Conservation (phyloP, 2,329 filamentous ascomycete genomes). For the Iodosphaeria phyllophila region DNA sequence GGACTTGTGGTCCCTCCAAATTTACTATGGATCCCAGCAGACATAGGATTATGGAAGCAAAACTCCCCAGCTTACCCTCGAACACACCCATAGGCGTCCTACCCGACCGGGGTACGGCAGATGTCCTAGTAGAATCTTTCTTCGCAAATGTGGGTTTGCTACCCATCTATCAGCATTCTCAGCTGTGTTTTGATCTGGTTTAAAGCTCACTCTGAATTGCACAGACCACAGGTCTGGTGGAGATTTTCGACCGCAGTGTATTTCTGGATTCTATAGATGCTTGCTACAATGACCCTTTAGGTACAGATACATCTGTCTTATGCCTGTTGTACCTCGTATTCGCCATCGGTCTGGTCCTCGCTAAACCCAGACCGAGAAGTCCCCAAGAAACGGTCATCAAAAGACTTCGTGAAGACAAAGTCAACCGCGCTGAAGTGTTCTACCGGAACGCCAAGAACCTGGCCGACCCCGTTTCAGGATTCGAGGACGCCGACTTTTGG, state of each 20-base stretch:
- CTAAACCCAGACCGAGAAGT: slow-evolving; percentile 28
- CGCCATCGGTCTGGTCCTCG: slow-evolving; percentile 41
- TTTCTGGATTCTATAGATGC: slow-evolving; percentile 30
- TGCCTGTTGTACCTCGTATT: slow-evolving; percentile 44
- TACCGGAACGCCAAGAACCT: slow-evolving; percentile 39
- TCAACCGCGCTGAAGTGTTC: slow-evolving; percentile 40
- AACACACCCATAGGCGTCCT: slow-evolving; percentile 30
- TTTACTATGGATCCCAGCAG: slow-evolving; percentile 39
- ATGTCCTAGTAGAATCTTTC: slow-evolving; percentile 36
- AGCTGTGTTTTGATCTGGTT: not conserved
- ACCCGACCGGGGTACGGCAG: slow-evolving; percentile 33
- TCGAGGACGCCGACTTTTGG: slow-evolving; percentile 46
- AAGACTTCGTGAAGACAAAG: slow-evolving; percentile 23
- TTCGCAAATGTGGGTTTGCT: slow-evolving; percentile 34
- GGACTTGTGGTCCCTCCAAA: slow-evolving; percentile 28
- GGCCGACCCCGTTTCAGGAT: slow-evolving; percentile 22
- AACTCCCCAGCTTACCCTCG: slow-evolving; percentile 25
- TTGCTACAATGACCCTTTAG: slow-evolving; percentile 35
- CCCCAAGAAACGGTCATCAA: slow-evolving; percentile 29
- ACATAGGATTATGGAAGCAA: slow-evolving; percentile 36
- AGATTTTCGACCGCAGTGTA: slow-evolving; percentile 32
- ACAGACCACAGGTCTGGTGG: slow-evolving; percentile 39
- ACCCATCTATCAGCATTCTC: not conserved
- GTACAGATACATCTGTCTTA: slow-evolving; percentile 28
- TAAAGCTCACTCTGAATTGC: slow-evolving; percentile 7